Evolutionary conservation across 2,329 filamentous ascomycete species (phyloP), one percentile per base, ranked within the genome.

Genomic region (Clonostachys rosea): DNA sequence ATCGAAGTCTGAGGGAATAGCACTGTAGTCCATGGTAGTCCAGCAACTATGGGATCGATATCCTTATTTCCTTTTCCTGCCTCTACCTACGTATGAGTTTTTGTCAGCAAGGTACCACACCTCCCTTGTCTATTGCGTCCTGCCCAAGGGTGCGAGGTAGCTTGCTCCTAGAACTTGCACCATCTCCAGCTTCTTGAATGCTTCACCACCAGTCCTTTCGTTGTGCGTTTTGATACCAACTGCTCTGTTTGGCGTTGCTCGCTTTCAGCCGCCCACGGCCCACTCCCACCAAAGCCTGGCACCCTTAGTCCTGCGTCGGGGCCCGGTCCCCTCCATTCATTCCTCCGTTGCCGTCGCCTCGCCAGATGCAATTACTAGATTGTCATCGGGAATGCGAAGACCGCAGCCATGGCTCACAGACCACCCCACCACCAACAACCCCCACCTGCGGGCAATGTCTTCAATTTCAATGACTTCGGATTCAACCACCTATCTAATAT

Each of bases 401-500:
- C 50, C 42, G 51, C 54, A 54, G 59, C 53, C 54, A 68, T 68
- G 65, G 63, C 65, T 53, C 59, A 64, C 55, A 54, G 62, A 50
- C 63, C 59, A 52, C 61, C 63, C 54, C 64, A 61, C 41, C 62
- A 60, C 50, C 24, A 30, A 30, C 24, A 30, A 30, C 57, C 57
- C 54, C 36, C 36, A n/a, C 14, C 14, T 6, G 11, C 14, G 54
- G 56, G 59, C 53, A 57, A 61, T 49, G 47, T 62, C 46, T 49
- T 42, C 33, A 24, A 44, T 40, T 52, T 44, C 41, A 40, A 45
- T 33, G 50, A 52, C 42, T 45, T 54, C 35, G 57, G 62, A 49
- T 52, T 62, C 37, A 50, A 55, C 49, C 52, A 54, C 46, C 52
- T 63, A 47, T 51, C 53, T 24, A 59, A 60, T 50, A 51, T 62